phyloP scores from a whole-genome alignment of 1,139 yeast genomes.

The Scheffersomyces titani region DNA sequence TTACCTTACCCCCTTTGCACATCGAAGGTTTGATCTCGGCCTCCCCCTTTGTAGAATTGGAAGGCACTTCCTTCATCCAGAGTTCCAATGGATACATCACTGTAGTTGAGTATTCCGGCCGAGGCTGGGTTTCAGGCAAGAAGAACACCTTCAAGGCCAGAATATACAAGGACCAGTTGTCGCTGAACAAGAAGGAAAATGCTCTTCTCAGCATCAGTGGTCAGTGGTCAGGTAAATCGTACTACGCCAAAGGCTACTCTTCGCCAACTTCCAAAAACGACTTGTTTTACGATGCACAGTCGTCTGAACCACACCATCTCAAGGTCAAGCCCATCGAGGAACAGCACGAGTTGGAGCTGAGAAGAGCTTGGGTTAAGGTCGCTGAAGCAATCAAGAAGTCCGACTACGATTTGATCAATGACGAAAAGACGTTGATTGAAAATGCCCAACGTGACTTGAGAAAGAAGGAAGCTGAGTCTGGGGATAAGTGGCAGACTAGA shows the following conservation, averaged over 20 bases:
- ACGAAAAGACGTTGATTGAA: constrained; percentile 76
- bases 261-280: constrained; percentile 41
- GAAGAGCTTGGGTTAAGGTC: constrained; percentile 84
- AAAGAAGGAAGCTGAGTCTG: constrained; percentile 65
- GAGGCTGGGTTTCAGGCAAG: constrained; percentile 96
- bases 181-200: constrained; percentile 53
- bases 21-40: constrained; percentile 91
- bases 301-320: constrained; percentile 52
- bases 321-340: constrained; percentile 76
- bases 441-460: constrained; percentile 81
- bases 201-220: constrained; percentile 81
- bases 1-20: constrained; percentile 94
- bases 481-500: constrained; percentile 67
- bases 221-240: constrained; percentile 86
- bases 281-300: constrained; percentile 71
- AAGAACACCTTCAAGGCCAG: constrained; percentile 90
- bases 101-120: constrained; percentile 79
- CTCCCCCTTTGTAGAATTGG: constrained; percentile 86
- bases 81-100: constrained; percentile 77
- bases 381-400: constrained; percentile 82
- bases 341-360: constrained; percentile 74
- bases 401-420: constrained; percentile 71
- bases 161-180: constrained; percentile 56
- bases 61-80: constrained; percentile 81
- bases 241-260: constrained; percentile 42